Evolutionary conservation across 805 yeast species (phyloP), one percentile per base, ranked within the genome.

Genomic region (Candida xiaguanensis): DNA sequence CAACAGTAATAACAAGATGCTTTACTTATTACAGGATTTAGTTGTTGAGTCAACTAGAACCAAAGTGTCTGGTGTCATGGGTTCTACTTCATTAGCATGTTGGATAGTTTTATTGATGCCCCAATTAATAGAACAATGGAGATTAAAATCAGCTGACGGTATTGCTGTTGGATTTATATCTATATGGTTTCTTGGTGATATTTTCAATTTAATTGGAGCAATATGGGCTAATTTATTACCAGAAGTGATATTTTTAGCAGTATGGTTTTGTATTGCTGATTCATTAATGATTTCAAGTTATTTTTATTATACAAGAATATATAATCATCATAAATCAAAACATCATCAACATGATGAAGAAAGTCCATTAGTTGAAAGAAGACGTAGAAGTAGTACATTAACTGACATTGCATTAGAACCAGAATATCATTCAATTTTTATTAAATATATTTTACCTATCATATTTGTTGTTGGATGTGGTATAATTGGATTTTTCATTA

Each of bases 61-160:
- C 3, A 43, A 41, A 31, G 58, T 78, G 20, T 77, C 87, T 3
- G 85, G 85, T 2, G 61, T 81, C 2, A 72, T 80, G 55, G 91
- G 91, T 2, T 79, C 87, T 9, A 73, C 84, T 7, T 75, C 82
- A 23, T 69, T 85, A 30, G 88, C 91, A 0, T 82, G 91, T 56
- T 85, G 90, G 89, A 72, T 85, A 9, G 89, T 85, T 11, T 61
- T 85, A 29, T 70, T 85, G 42, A 62, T 85, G 48, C 93, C 95
- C 0, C 95, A 85, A 56, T 69, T 85, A 34, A 72, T 85, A 18
- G 95, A 85, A 55, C 91, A 85, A 61, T 85, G 89, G 89, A 62
- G 85, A 39, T 61, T 79, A 39, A 79, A 85, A 52, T 73, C 80
- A 13, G 85, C 88, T 3, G 90, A 83, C 24, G 95, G 95, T 5